Evolutionary conservation across 2,329 filamentous ascomycete genomes (phyloP).

Genomic region (Pyricularia sp.): DNA sequence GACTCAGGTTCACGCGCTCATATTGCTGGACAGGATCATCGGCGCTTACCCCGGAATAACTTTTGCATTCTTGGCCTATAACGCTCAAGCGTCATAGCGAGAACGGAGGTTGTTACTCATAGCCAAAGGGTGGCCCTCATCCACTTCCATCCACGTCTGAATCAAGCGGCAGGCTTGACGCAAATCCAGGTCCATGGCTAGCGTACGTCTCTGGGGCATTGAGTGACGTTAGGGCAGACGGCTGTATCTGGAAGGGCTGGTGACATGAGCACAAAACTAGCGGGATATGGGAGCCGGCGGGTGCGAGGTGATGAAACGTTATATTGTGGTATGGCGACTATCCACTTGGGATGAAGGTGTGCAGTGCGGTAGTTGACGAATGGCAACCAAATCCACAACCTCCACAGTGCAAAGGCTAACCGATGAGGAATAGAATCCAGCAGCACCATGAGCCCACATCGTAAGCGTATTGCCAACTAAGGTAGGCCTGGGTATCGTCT

Average conservation of each 20-base stretch:
- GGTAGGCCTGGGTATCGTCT: not conserved
- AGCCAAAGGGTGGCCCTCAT: not conserved
- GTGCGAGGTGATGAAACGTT: constrained; percentile 6
- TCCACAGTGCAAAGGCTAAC: constrained; percentile 4
- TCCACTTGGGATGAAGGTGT: not conserved
- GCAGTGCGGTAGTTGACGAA: not conserved
- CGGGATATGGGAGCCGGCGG: not conserved
- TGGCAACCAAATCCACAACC: not conserved
- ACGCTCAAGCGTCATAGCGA: not conserved
- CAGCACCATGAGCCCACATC: not conserved
- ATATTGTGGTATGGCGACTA: constrained; percentile 1
- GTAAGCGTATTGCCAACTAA: not conserved
- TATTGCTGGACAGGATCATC: not conserved
- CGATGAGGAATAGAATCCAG: not conserved
- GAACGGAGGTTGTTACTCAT: not conserved
- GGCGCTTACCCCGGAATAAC: not conserved
- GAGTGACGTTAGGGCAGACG: not conserved
- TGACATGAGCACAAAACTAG: not conserved
- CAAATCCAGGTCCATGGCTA: not conserved
- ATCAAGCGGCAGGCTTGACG: not conserved
- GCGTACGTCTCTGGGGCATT: not conserved
- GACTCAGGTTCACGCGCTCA: not conserved
- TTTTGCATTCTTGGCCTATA: not conserved
- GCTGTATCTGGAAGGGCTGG: not conserved
- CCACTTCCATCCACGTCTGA: not conserved